Percentiles rank a stretch among this genome's conserved stretches.
Evolutionary conservation across 805 yeast species (phyloP).

Genomic region (Ogataea chonburiensis): DNA sequence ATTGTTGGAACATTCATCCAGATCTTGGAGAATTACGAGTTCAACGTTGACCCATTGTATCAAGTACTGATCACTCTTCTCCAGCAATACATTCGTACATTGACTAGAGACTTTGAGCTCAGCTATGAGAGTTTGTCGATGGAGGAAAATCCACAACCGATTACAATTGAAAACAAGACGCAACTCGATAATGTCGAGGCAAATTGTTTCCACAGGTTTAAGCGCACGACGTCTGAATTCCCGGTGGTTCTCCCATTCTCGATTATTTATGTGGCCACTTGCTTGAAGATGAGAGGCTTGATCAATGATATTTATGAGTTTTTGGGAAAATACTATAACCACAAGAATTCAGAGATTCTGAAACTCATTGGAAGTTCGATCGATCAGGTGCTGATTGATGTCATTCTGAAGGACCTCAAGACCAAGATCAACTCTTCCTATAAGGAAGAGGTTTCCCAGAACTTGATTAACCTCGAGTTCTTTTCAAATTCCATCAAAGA

Average conservation of each 20-base stretch:
- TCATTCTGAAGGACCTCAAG: conserved; percentile 63
- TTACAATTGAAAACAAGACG: conserved; percentile 57
- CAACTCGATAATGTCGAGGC: conserved; percentile 62
- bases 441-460: conserved; percentile 89
- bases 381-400: conserved; percentile 65
- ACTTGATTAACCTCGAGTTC: conserved; percentile 82
- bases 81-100: conserved; percentile 55
- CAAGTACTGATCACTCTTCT: conserved; percentile 59
- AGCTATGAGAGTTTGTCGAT: conserved; percentile 64
- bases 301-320: conserved; percentile 65
- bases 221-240: conserved; percentile 35
- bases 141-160: conserved; percentile 88
- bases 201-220: conserved; percentile 33
- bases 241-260: conserved; percentile 83
- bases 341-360: conserved; percentile 58
- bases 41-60: conserved; percentile 58
- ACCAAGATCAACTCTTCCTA: conserved; percentile 65
- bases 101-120: conserved; percentile 52
- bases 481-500: conserved; percentile 74
- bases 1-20: conserved; percentile 70
- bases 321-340: conserved; percentile 60
- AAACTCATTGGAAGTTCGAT: conserved; percentile 60
- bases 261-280: conserved; percentile 81
- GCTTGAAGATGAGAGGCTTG: conserved; percentile 68
- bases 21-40: conserved; percentile 70